Base-by-base conservation (phyloP, 208 protist species). In the Trypanosoma brucei region DNA sequence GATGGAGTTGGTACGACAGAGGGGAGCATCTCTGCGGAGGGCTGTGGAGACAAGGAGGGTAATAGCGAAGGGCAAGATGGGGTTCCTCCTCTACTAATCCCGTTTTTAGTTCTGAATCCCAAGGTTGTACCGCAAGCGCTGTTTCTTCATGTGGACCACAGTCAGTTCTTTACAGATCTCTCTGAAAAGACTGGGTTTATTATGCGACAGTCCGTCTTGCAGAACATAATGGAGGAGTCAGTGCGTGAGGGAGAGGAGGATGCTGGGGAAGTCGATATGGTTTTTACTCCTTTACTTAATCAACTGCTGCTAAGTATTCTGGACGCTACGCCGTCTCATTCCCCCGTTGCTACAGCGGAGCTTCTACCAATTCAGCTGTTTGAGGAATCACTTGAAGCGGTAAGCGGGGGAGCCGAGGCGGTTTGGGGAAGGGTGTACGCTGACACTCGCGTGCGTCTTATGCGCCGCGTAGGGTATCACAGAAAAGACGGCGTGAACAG, bases 201-300 rank as follows among this genome's bases (percentile, higher is more conserved):
- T 31, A 40, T 37, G 38, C 59, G 31, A 31, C 57, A 39, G 9
- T 42, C 44, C 33, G 40, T 72, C 3, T 9, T 72, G 51, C 44
- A 49, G 42, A 36, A 54, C 46, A 49, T 72, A 9, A 72, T 72
- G 44, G 37, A 55, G 34, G 8, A 65, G 11, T 36, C 66, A 13
- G 51, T 61, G 7, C 1, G 44, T 9, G 66, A 72, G 53, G 59
- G 51, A 0, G 36, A 59, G 13, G 37, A 39, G 3, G 14, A 53
- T 1, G n/a, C 54, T 2, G 42, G 59, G 3, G 65, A 70, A 39
- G 33, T 34, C 2, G 39, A 62, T 46, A 50, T 62, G 49, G 0
- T 72, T 6, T 72, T 72, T 45, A 72, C 58, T n/a, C 59, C 66
- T 7, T 44, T 72, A 40, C 9, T 72, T 6, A 72, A 72, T 42